A percentile compares a stretch with the other conserved stretches of the same genome.
Evolutionary conservation across 306 rosid species (phyloP).

Genomic region (Potentilla sterilis): DNA sequence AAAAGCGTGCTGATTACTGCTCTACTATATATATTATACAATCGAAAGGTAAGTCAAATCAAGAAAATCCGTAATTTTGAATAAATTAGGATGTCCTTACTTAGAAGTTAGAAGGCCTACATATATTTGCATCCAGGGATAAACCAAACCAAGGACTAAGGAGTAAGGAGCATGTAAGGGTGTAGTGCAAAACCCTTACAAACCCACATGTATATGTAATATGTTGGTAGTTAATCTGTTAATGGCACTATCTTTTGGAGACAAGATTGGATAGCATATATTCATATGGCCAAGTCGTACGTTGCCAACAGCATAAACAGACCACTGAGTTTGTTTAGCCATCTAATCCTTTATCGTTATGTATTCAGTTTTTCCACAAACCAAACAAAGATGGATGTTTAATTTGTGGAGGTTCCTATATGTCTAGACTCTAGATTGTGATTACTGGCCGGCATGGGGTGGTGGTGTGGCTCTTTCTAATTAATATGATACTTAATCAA

Average conservation of each 20-base stretch:
- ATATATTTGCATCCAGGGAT: too few relatives aligned
- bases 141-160: too few relatives aligned
- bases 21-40: background rate
- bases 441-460: background rate
- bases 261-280: background rate
- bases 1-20: background rate
- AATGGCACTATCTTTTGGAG: background rate
- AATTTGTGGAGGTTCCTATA: too few relatives aligned
- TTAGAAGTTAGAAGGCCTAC: too few relatives aligned
- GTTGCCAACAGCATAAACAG: background rate
- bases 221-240: background rate
- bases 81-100: too few relatives aligned
- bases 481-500: background rate
- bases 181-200: background rate
- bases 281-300: background rate
- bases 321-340: background rate
- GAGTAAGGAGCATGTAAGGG: background rate
- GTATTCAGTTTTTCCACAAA: background rate
- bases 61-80: too few relatives aligned
- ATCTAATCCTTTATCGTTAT: background rate
- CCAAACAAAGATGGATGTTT: too few relatives aligned
- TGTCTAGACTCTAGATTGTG: background rate
- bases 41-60: too few relatives aligned
- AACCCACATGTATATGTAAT: constrained; percentile 14
- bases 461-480: background rate